Conservation (phyloP, 768 basidiomycete genomes). For the Trametopsis cervina region DNA sequence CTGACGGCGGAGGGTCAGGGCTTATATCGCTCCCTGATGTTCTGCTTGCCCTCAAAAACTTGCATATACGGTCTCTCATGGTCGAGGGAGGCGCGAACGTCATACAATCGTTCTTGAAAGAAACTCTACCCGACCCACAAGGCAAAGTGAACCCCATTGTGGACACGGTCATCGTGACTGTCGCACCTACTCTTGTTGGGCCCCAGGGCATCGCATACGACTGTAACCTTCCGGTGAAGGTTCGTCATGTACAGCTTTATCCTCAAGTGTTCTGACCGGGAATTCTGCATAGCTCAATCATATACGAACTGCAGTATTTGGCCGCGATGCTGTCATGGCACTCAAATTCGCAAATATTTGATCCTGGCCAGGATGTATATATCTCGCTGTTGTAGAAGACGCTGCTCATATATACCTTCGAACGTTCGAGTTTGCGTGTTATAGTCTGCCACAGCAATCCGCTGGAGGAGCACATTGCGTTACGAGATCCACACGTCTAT, state of each 20-base stretch:
- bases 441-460: no score
- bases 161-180: conserved; percentile 76
- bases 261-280: no score
- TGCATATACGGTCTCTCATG: conserved; percentile 77
- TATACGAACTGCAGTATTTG: conserved; percentile 21
- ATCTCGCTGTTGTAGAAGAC: no score
- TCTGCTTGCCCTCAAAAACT: conserved; percentile 43
- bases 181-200: conserved; percentile 83
- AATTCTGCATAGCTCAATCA: conserved; percentile 21
- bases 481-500: no score
- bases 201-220: conserved; percentile 56
- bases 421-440: no score
- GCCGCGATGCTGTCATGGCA: conserved; percentile 24
- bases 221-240: not conserved
- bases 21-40: conserved; percentile 39
- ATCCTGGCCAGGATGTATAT: not conserved
- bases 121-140: not conserved
- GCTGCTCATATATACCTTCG: no score
- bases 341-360: conserved; percentile 12
- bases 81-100: conserved; percentile 90
- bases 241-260: no score
- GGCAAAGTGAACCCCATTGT: conserved; percentile 29
- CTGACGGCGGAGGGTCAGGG: conserved; percentile 19
- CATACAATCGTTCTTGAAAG: conserved; percentile 63
- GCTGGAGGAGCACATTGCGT: no score